These are phyloP conservation scores for Tephrocybe rancida DNA, from an alignment of 768 basidiomycete species.

Conservation along the genomic window DNA sequence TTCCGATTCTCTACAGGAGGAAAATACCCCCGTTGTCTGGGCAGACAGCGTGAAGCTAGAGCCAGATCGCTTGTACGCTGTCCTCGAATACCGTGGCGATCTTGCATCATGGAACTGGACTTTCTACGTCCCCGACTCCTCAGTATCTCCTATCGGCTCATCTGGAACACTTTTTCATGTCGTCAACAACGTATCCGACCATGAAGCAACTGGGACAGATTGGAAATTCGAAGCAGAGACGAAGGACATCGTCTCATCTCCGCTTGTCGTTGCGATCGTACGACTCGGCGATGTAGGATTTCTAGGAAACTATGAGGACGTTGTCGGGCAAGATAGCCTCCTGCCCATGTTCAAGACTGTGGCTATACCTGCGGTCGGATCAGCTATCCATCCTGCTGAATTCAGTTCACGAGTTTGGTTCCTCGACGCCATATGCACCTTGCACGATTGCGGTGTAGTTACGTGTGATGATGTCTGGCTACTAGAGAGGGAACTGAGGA, in stretches of 20 bases:
- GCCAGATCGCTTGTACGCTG: constrained; percentile 42
- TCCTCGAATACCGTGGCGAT: constrained; percentile 47
- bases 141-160: constrained; percentile 40
- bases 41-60: constrained; percentile 32
- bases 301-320: constrained; percentile 43
- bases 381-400: constrained; percentile 30
- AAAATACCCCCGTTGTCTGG: background rate
- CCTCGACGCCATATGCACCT: constrained; percentile 44
- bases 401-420: constrained; percentile 53
- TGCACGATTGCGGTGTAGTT: constrained; percentile 50
- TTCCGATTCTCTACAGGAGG: constrained; percentile 1
- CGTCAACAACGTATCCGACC: constrained; percentile 30
- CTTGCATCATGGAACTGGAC: constrained; percentile 53
- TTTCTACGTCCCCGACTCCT: constrained; percentile 46
- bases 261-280: constrained; percentile 46
- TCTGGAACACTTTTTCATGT: constrained; percentile 48
- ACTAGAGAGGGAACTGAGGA: constrained; percentile 47
- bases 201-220: constrained; percentile 18
- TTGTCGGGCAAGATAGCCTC: constrained; percentile 43
- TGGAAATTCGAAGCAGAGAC: constrained; percentile 45
- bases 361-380: constrained; percentile 32
- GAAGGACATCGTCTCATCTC: constrained; percentile 39
- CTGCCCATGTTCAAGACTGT: constrained; percentile 47
- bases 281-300: constrained; percentile 42
- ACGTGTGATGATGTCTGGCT: constrained; percentile 51